Percentiles rank a stretch among this genome's conserved stretches.
Conservation (phyloP, 2,329 filamentous ascomycete genomes). For the Chalaropsis thielavioides region DNA sequence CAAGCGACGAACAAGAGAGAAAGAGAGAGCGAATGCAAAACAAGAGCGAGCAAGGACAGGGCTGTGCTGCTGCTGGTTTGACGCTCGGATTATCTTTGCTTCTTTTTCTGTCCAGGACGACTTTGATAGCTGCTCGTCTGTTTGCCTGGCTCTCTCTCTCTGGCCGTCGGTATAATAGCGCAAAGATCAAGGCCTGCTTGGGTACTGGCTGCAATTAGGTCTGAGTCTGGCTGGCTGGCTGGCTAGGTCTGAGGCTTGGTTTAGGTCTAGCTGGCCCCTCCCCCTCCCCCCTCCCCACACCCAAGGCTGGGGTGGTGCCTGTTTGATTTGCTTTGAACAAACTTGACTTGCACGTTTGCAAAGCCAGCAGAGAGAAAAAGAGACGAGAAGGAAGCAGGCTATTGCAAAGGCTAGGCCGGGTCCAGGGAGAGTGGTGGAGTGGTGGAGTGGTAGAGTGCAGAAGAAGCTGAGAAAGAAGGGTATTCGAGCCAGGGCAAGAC, state of each 20-base stretch:
- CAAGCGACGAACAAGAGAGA: not conserved
- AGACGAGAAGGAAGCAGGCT: not conserved
- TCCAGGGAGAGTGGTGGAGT: not conserved
- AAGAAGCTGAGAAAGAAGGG: slow-evolving; percentile 6
- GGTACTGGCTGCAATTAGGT: not conserved
- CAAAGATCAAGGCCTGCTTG: not conserved
- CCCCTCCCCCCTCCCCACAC: too few species aligned
- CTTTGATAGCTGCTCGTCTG: not conserved
- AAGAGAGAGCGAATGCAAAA: not conserved
- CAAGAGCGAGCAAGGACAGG: not conserved
- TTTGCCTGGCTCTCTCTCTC: not conserved
- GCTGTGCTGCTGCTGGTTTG: not conserved
- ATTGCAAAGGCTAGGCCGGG: not conserved
- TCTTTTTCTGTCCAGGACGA: not conserved
- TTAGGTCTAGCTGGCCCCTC: not conserved
- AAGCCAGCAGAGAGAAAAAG: not conserved
- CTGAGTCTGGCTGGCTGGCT: not conserved
- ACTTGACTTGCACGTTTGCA: slow-evolving; percentile 1
- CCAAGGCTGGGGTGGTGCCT: not conserved
- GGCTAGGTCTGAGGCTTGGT: not conserved
- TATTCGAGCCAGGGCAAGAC: not conserved
- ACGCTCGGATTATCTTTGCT: slow-evolving; percentile 2
- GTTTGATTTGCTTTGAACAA: not conserved
- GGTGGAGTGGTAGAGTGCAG: not conserved
- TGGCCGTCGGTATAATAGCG: not conserved